phyloP scores from a whole-genome alignment of 305 asterid genomes.

The Nicotiana rustica region DNA sequence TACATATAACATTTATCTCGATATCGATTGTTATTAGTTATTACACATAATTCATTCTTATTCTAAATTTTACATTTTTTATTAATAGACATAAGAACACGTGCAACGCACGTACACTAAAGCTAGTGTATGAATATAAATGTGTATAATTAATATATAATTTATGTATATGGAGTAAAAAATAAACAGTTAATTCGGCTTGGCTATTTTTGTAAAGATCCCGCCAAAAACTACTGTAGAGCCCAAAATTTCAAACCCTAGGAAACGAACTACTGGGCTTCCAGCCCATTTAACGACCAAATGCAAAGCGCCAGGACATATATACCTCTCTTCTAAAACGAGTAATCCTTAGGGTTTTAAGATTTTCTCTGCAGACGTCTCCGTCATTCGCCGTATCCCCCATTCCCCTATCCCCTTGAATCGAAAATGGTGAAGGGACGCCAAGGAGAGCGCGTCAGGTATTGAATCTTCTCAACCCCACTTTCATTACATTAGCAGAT shows the following conservation, averaged over 20 bases:
- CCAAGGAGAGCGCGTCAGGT: constrained; percentile 80
- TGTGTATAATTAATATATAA: no score
- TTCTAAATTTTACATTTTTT: no score
- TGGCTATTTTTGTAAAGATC: no score
- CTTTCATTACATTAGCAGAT: neutral
- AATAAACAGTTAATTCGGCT: no score
- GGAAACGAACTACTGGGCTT: neutral
- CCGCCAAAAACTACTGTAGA: no score
- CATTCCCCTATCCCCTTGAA: neutral
- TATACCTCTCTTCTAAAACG: neutral
- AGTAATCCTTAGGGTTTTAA: constrained; percentile 41
- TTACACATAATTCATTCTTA: no score
- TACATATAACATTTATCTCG: no score
- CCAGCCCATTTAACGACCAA: neutral
- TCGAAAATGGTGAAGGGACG: constrained; percentile 46
- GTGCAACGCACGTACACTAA: no score
- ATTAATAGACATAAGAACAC: no score
- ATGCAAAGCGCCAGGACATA: neutral
- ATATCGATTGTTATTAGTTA: no score
- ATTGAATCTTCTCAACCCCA: neutral
- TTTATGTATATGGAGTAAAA: no score
- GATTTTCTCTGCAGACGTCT: neutral
- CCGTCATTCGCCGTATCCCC: constrained; percentile 8
- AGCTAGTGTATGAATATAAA: no score
- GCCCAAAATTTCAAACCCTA: neutral